Base-by-base conservation (phyloP, 2,329 filamentous ascomycete genomes). In the Penicillium sp. region DNA sequence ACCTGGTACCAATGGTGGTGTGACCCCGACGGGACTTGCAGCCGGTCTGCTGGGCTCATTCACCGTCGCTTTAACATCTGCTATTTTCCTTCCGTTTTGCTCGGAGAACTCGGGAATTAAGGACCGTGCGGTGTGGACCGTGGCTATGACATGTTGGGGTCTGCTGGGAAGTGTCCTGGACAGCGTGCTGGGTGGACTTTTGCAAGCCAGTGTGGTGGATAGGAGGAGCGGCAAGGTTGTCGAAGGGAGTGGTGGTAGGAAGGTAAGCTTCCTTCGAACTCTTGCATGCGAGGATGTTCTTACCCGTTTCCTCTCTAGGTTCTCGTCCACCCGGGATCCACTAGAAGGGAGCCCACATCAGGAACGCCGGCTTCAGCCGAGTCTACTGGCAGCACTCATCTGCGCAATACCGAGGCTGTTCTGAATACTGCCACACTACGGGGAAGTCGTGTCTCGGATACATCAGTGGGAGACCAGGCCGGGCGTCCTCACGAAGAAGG, bases 1-100 rank as follows among this genome's bases (percentile, higher is more conserved):
- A 0, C 85, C 81, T 1, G 93, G 93, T 40, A 97, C 93, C 34
- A 98, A 98, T 64, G 93, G 93, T 26, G 93, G 91, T 13, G 87
- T 98, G 7, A 94, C 89, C 0, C 57, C 82, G 0, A 74, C 80
- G 37, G 93, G 93, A 0, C 73, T 95, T 0, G 70, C 75, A 0
- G 87, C 89, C 1, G 90, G 89, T 0, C 66, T 87, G 16, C 65
- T 87, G 0, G 90, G 90, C 3, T 84, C 87, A 8, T 78, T 86
- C 31, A 69, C 78, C 46, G 76, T 91, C 38, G 82, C 90, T 5
- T 74, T 85, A 20, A 81, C 82, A 0, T 79, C 88, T 2, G 75
- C 84, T 37, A 53, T 86, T 7, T 77, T 90, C 40, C 64, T 90
- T 18, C 87, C 88, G 0, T 78, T 87, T 54, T 93, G 87, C 62